A percentile compares a stretch with the other conserved stretches of the same genome.
Evolutionary conservation across 495 filamentous ascomycete species (phyloP).

Genomic region (Xylaria venustula): DNA sequence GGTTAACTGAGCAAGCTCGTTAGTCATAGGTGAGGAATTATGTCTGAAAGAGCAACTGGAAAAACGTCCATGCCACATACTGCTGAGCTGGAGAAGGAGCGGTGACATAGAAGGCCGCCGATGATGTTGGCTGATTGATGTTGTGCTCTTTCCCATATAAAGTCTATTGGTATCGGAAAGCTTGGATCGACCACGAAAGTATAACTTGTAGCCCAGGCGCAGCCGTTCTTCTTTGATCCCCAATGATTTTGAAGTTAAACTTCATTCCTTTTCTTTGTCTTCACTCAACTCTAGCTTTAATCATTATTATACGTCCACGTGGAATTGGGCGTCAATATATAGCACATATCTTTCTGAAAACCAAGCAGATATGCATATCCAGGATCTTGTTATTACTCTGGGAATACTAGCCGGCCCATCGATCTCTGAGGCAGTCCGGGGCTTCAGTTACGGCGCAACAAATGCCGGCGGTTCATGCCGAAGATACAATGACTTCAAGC

Average conservation of each 20-base stretch:
- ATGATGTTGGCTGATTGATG: too few relatives aligned
- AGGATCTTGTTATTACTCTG: conserved; percentile 5
- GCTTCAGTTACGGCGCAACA: conserved; percentile 73
- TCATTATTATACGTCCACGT: too few relatives aligned
- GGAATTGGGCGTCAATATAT: too few relatives aligned
- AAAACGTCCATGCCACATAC: background rate
- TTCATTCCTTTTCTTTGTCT: too few relatives aligned
- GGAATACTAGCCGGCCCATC: conserved; percentile 15
- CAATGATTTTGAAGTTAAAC: too few relatives aligned
- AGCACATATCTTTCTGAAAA: background rate
- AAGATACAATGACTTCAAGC: conserved; percentile 57
- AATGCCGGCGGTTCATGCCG: conserved; percentile 57
- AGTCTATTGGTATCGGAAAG: too few relatives aligned
- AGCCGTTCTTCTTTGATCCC: too few relatives aligned
- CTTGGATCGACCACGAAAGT: too few relatives aligned
- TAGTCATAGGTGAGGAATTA: background rate
- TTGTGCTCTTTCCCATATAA: too few relatives aligned
- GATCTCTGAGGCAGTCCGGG: conserved; percentile 40
- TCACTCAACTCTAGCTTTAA: too few relatives aligned
- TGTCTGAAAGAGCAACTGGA: background rate
- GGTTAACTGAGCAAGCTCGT: background rate
- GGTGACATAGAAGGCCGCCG: too few relatives aligned
- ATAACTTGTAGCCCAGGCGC: too few relatives aligned
- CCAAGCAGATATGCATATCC: conserved; percentile 19
- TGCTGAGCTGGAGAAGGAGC: background rate